Evolutionary conservation across 2,329 filamentous ascomycete species (phyloP), one percentile per base, ranked within the genome.

Genomic region (Phyllosticta ampelicida): DNA sequence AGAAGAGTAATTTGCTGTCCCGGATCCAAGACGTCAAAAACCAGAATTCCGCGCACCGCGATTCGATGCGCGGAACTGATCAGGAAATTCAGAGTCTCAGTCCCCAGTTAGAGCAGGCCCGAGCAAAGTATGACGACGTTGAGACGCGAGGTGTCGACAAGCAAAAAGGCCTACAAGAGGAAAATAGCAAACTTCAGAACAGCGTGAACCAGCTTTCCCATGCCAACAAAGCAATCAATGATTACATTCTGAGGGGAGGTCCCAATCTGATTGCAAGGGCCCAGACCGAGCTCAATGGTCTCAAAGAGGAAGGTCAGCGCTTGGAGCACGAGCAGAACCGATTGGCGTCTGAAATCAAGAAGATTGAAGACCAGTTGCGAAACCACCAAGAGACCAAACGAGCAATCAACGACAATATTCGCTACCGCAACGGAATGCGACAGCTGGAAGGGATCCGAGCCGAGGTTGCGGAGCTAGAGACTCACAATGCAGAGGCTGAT

Each of bases 371-470:
- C 53, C 86, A 90, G 55, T 80, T 91, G 55, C 83, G 85, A 65
- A 89, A 90, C 66, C 87, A 89, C 59, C 87, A 91, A 62, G 84
- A 86, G 60, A 91, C 86, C 58, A 92, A 90, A 74, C 86, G 89
- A 65, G 90, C 89, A 62, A 96, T 99, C 64, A 79, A 79, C 20
- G 90, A 97, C 69, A 99, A 99, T 66, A 76, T 97, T 55, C 85
- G 85, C 62, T 96, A 90, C 70, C 87, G 94, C 60, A 86, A 86
- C 68, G 86, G 88, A 61, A 78, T 84, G 58, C 81, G 84, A 57
- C 80, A 85, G 44, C 78, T 96, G 1, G 80, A 88, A 49, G 76
- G 75, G 3, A 80, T 96, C 6, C 76, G 82, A 57, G 70, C 72
- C 18, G 87, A 94, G 61, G 91, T 99, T 62, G 71, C 75, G 48